Evolutionary conservation across 1,139 yeast species (phyloP).

Genomic region (Taiozyma sp.): DNA sequence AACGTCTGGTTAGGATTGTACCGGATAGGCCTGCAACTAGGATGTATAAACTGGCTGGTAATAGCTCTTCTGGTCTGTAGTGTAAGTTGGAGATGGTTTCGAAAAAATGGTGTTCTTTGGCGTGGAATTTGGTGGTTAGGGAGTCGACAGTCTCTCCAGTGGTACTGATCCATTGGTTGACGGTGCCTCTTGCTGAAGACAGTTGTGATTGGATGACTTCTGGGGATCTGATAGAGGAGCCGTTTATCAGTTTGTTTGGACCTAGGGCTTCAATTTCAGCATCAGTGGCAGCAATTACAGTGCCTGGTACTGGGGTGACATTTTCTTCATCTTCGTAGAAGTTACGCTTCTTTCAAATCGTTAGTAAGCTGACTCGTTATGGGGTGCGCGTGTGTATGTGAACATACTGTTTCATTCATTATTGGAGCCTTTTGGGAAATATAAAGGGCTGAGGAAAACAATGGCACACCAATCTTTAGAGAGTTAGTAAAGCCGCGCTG

Average conservation of each 20-base stretch:
- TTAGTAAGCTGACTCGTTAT: neutral
- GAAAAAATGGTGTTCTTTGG: constrained; percentile 63
- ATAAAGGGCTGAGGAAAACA: constrained; percentile 1
- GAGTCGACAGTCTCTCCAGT: constrained; percentile 37
- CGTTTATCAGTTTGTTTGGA: constrained; percentile 47
- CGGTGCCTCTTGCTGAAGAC: constrained; percentile 39
- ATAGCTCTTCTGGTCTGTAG: constrained; percentile 64
- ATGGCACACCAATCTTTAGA: constrained; percentile 2
- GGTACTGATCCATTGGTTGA: constrained; percentile 32
- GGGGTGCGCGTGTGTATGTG: neutral
- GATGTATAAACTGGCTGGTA: constrained; percentile 73
- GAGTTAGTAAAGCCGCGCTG: neutral
- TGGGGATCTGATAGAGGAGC: constrained; percentile 54
- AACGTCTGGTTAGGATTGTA: constrained; percentile 71
- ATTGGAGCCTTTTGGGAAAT: constrained; percentile 3
- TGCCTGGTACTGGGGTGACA: constrained; percentile 51
- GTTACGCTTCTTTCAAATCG: neutral
- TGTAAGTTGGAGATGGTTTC: constrained; percentile 66
- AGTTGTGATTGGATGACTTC: constrained; percentile 17
- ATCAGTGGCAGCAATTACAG: constrained; percentile 46
- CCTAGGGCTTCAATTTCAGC: constrained; percentile 39
- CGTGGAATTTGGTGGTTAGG: constrained; percentile 46
- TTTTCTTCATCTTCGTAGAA: constrained; percentile 60
- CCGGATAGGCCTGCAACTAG: constrained; percentile 78
- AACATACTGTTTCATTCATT: constrained; percentile 6